Evolutionary conservation across 495 filamentous ascomycete species (phyloP), one percentile per base, ranked within the genome.

Genomic region (Niebla homalea): DNA sequence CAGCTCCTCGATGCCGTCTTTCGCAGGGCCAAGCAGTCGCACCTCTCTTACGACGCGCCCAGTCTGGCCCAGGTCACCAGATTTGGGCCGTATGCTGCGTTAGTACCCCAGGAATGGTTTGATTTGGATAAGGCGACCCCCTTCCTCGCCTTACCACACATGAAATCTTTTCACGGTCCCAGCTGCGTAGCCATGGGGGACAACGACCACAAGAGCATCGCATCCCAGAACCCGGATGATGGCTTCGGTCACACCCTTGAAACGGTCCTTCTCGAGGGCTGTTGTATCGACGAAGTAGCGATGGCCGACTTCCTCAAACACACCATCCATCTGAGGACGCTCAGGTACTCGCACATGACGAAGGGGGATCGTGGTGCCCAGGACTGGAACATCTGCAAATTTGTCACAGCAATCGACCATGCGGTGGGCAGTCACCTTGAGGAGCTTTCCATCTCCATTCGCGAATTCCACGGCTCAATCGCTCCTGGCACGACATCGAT

Each of bases 321-420:
- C 41, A 63, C 62, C 32, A 54, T 56, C 53, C 54, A 45, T 44
- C 64, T 66, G 5, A 65, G 48, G 45, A 58, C 57, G 45, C 52
- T 68, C 19, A 60, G 37, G 48, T 68, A 65, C 50, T 60, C 35
- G 47, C 62, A 66, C 54, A 37, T 40, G 6, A 56, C 54, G 26
- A 55, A 59, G 49, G 40, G 49, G 42, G 46, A 15, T 43, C 55
- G 52, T 40, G 41, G 16, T 49, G 41, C 26, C 48, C 60, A 57
- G 45, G 55, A 58, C 49, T 68, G 65, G 65, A 54, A 63, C 51
- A 59, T 66, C 36, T 66, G 65, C 56, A 58, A 58, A 22, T 67
- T 68, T 54, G 40, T 65, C 41, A 58, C 46, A 26, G 64, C 61
- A 53, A 48, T 68, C 20, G 61, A 54, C 52, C 58, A 51, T 49